A percentile compares a stretch with the other conserved stretches of the same genome.
These are phyloP conservation scores for Scheffersomyces lignosus DNA, from an alignment of 805 yeast genomes.

Conservation along the genomic window DNA sequence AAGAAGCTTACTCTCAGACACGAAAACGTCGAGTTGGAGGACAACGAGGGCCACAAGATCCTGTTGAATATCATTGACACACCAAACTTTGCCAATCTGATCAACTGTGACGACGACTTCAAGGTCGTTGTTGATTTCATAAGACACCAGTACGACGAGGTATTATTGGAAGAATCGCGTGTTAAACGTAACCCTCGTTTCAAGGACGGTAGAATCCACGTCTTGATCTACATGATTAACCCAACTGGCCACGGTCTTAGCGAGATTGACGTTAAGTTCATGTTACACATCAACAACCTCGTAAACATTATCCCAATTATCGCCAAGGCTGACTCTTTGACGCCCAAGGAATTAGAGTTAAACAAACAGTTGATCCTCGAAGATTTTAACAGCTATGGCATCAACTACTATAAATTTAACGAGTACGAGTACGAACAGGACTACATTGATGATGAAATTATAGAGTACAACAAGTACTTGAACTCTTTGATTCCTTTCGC, in stretches of 20 bases:
- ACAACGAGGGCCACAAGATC: conserved; percentile 82
- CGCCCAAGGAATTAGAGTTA: conserved; percentile 48
- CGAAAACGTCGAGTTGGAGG: conserved; percentile 81
- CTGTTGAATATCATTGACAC: conserved; percentile 76
- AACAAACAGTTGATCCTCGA: conserved; percentile 75
- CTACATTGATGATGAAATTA: conserved; percentile 59
- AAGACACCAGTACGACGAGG: conserved; percentile 82
- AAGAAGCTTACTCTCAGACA: conserved; percentile 63
- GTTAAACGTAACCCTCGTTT: conserved; percentile 84
- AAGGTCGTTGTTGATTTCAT: conserved; percentile 72
- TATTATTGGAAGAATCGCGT: conserved; percentile 74
- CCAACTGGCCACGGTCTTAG: conserved; percentile 47
- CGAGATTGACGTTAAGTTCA: conserved; percentile 42
- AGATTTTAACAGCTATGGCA: conserved; percentile 67
- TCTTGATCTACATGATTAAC: conserved; percentile 45
- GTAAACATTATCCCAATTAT: conserved; percentile 46
- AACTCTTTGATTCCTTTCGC: conserved; percentile 68
- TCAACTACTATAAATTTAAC: conserved; percentile 72
- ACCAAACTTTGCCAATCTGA: conserved; percentile 77
- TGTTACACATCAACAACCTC: conserved; percentile 41
- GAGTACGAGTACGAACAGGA: conserved; percentile 57
- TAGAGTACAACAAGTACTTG: conserved; percentile 63
- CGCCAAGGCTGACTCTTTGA: conserved; percentile 45
- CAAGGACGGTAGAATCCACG: conserved; percentile 81
- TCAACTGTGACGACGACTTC: conserved; percentile 68